Evolutionary conservation across 2,329 filamentous ascomycete species (phyloP).

Genomic region (Hypoxylon sp.): DNA sequence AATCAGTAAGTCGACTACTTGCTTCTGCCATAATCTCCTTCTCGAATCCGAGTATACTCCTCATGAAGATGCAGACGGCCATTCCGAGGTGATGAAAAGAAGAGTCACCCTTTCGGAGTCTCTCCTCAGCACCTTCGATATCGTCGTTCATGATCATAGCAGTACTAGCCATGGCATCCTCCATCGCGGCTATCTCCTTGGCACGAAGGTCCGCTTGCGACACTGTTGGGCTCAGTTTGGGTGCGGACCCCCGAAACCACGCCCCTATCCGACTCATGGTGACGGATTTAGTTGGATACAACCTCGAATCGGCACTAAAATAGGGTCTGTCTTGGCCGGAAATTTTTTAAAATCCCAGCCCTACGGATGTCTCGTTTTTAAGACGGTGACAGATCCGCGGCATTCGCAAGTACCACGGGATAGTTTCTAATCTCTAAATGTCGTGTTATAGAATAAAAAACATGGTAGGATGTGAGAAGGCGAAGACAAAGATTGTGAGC

Average conservation of each 20-base stretch:
- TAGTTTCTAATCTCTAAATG: constrained; percentile 12
- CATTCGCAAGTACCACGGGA: constrained; percentile 12
- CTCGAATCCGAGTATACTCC: constrained; percentile 90
- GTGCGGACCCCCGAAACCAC: constrained; percentile 65
- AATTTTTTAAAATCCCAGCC: not conserved
- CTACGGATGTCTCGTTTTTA: not conserved
- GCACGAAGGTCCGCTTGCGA: constrained; percentile 56
- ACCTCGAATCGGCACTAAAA: constrained; percentile 5
- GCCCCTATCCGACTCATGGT: constrained; percentile 65
- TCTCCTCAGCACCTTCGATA: constrained; percentile 84
- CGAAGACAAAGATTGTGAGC: constrained; percentile 18
- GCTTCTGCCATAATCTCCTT: constrained; percentile 92
- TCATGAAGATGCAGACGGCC: constrained; percentile 86
- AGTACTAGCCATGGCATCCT: constrained; percentile 75
- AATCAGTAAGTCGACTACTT: constrained; percentile 77
- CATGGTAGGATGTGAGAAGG: constrained; percentile 10
- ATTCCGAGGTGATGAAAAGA: constrained; percentile 90
- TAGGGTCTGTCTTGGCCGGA: constrained; percentile 13
- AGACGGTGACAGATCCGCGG: constrained; percentile 10
- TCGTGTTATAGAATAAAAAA: not conserved
- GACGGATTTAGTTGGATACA: constrained; percentile 15
- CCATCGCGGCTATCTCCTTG: constrained; percentile 68
- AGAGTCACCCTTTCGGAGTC: constrained; percentile 79
- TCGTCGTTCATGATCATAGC: constrained; percentile 89
- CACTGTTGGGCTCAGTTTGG: constrained; percentile 54